Percentiles rank a stretch among this genome's conserved stretches.
Conservation (phyloP, 192 early-diverging fungal genomes). For the Kickxella alabastrina region DNA sequence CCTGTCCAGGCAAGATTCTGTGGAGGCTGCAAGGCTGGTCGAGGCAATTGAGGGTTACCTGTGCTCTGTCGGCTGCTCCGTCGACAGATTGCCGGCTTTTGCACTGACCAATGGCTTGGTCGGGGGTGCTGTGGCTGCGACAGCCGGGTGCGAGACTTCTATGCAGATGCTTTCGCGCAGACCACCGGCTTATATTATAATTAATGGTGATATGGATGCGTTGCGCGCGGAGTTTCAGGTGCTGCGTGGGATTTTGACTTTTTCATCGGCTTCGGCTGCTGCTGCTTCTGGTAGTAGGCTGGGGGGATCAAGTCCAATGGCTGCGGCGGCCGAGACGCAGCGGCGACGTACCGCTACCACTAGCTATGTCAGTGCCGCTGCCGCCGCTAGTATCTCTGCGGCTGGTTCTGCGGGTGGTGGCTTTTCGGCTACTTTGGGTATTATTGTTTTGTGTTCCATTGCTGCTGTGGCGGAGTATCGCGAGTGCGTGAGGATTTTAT, state of each 20-base stretch:
- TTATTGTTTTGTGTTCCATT: conserved; percentile 30
- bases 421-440: conserved; percentile 31
- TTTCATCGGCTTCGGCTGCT: conserved; percentile 12
- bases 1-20: no score
- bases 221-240: conserved; percentile 39
- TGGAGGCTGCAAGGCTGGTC: conserved; percentile 1
- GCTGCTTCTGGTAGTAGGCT: no score
- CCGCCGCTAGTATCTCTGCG: no score
- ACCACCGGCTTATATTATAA: conserved; percentile 37
- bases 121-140: no score
- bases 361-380: no score
- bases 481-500: conserved; percentile 15
- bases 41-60: conserved; percentile 17
- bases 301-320: no score
- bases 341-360: no score
- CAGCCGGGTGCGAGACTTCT: no score
- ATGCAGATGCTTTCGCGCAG: conserved; percentile 30
- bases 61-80: conserved; percentile 15
- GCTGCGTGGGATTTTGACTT: conserved; percentile 43
- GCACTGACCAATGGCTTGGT: no score
- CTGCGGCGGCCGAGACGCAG: no score
- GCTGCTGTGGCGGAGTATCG: conserved; percentile 9
- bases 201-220: conserved; percentile 22
- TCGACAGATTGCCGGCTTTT: no score
- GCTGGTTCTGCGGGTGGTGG: conserved; percentile 14